Conservation (phyloP, 2,329 filamentous ascomycete genomes). For the Aspergillus terreus region DNA sequence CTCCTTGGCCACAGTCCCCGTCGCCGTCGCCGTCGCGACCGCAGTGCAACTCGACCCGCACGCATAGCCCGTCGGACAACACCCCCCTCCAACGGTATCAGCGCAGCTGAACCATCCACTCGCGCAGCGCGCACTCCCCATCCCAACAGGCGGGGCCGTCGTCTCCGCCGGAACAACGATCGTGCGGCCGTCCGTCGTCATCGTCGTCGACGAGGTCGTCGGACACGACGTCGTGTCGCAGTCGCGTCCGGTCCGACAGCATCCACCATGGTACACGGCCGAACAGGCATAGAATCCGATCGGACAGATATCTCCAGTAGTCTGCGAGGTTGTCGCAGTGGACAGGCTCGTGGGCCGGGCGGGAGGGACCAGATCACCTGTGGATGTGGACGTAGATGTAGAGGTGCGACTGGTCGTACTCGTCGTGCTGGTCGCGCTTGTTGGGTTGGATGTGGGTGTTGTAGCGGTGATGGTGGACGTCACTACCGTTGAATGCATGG, state of each 20-base stretch:
- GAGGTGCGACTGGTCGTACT: slow-evolving; percentile 36
- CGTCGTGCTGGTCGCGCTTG: slow-evolving; percentile 31
- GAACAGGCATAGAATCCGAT: slow-evolving; percentile 90
- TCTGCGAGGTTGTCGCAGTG: slow-evolving; percentile 36
- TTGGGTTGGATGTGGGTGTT: slow-evolving; percentile 24
- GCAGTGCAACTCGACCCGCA: slow-evolving; percentile 74
- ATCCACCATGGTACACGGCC: slow-evolving; percentile 75
- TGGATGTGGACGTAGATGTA: slow-evolving; percentile 13
- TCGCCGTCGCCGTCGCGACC: slow-evolving; percentile 47
- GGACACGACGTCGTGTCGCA: slow-evolving; percentile 81
- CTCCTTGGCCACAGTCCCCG: slow-evolving; percentile 48
- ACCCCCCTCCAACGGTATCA: slow-evolving; percentile 66
- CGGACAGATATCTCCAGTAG: slow-evolving; percentile 59
- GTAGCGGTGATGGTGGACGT: slow-evolving; percentile 30
- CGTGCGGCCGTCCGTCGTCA: slow-evolving; percentile 63
- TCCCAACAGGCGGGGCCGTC: slow-evolving; percentile 27
- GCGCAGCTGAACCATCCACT: slow-evolving; percentile 74
- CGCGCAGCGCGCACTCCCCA: slow-evolving; percentile 57
- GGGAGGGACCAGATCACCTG: slow-evolving; percentile 32
- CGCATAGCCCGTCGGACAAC: slow-evolving; percentile 73
- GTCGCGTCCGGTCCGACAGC: slow-evolving; percentile 82
- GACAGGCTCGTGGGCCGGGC: slow-evolving; percentile 36
- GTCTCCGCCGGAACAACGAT: slow-evolving; percentile 60
- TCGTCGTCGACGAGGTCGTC: slow-evolving; percentile 61
- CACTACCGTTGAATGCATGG: slow-evolving; percentile 27